Evolutionary conservation across 495 filamentous ascomycete genomes (phyloP).

Genomic region (Rhizodiscina lignyota): DNA sequence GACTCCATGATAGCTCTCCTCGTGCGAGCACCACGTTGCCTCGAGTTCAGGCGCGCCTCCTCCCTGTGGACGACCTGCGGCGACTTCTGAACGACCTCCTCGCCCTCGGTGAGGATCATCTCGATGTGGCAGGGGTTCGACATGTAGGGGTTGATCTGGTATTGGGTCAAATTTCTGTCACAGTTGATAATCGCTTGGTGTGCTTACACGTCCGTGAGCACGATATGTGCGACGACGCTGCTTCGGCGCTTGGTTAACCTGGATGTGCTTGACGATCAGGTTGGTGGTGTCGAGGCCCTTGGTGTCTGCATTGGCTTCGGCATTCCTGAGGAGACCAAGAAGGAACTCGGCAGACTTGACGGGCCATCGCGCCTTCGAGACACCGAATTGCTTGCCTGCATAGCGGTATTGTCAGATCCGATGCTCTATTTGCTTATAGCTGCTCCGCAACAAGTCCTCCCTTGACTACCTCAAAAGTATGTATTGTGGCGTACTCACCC

Average conservation of each 20-base stretch:
- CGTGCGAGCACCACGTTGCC: constrained; percentile 71
- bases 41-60: constrained; percentile 50
- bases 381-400: constrained; percentile 94
- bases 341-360: constrained; percentile 97
- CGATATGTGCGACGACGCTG: constrained; percentile 95
- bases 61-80: constrained; percentile 44
- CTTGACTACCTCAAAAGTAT: neutral
- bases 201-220: constrained; percentile 96
- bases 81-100: constrained; percentile 81
- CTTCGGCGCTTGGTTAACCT: constrained; percentile 99
- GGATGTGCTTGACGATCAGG: constrained; percentile 97
- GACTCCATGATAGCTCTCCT: constrained; percentile 68
- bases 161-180: constrained; percentile 1
- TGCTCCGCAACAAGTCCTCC: too few species aligned
- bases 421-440: too few species aligned
- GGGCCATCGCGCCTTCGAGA: constrained; percentile 94
- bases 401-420: constrained; percentile 2
- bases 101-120: constrained; percentile 92
- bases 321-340: constrained; percentile 93
- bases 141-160: constrained; percentile 98
- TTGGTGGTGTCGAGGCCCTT: constrained; percentile 97
- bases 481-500: constrained; percentile 48
- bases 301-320: constrained; percentile 95
- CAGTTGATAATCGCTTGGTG: neutral
- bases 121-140: constrained; percentile 99